phyloP scores from a whole-genome alignment of 2,329 filamentous ascomycete species.

The Calonectria honghensis region DNA sequence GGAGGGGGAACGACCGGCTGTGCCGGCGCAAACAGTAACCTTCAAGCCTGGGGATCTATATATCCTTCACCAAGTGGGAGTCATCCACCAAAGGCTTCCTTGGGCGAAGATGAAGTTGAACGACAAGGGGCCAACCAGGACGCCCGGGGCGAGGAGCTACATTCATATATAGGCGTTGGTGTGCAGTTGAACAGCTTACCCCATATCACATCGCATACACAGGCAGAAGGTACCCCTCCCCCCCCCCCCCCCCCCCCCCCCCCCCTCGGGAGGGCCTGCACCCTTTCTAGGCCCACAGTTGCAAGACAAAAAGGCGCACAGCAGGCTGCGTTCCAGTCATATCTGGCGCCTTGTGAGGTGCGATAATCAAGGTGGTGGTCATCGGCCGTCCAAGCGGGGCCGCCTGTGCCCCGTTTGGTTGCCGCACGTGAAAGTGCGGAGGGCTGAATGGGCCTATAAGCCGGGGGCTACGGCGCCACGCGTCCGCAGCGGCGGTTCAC shows the following conservation, averaged over 20 bases:
- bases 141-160: constrained; percentile 35
- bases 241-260: too few relatives aligned
- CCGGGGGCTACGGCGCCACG: constrained; percentile 51
- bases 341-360: constrained; percentile 48
- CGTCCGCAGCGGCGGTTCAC: constrained; percentile 44
- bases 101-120: constrained; percentile 40
- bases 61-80: constrained; percentile 47
- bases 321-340: constrained; percentile 48
- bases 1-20: constrained; percentile 47
- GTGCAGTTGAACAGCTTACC: constrained; percentile 32
- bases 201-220: constrained; percentile 43
- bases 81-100: constrained; percentile 51
- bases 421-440: constrained; percentile 52
- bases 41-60: constrained; percentile 47
- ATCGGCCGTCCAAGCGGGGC: constrained; percentile 50
- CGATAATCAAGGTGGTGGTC: constrained; percentile 46
- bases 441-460: constrained; percentile 48
- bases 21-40: constrained; percentile 47
- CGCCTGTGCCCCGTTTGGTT: constrained; percentile 43
- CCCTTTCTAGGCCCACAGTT: constrained; percentile 14
- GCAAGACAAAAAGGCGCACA: constrained; percentile 45
- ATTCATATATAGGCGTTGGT: constrained; percentile 50
- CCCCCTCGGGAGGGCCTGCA: constrained; percentile 1
- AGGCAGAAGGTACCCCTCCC: constrained; percentile 36
- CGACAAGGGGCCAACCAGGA: constrained; percentile 41